Base-by-base conservation (phyloP, 768 basidiomycete species). In the Chiua virens region DNA sequence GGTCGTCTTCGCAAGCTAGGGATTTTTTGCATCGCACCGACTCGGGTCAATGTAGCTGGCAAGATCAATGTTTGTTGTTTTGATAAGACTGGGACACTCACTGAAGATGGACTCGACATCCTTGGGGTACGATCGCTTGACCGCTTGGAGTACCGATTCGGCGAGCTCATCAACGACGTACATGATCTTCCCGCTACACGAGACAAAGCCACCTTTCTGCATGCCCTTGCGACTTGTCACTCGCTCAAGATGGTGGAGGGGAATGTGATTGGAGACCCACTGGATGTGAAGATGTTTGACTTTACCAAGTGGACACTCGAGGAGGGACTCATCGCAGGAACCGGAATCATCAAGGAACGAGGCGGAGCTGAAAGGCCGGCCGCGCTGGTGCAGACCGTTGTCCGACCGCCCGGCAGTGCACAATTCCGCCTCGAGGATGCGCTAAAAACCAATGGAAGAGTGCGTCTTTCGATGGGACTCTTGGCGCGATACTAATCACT, bases 71-170 rank as follows among this genome's bases (percentile, higher is more conserved):
- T 98, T 10, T 93, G 93, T 61, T 98, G 95, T 65, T 99, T 99
- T 62, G 97, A 99, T 76, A 99, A 99, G 73, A 99, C 97, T 1
- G 97, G 97, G 8, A 99, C 97, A 9, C 78, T 99, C 21, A 99
- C 97, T 1, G 97, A 99, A 70, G 97, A 99, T 57, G 97, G 96
- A 0, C 77, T 99, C 43, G 97, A 99, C 65, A 93, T 99, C 40
- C 85, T 99, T 41, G 97, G 97, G 15, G 87, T 97, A 17, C 87
- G 96, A 40, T 83, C 83, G 7, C 80, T 91, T 38, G 94, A 96
- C 52, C 83, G 91, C 39, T 79, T 76, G 42, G 79, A 75, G 8
- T 81, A 85, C 48, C 79, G 83, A 37, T 98, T 98, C 70, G 92
- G 94, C 18, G 96, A 99, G 65, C 81, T 98, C 32, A 75, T 94